A percentile compares a stretch with the other conserved stretches of the same genome.
These are phyloP conservation scores for Euphrasia confusa DNA, from an alignment of 257 asterid species.

Conservation along the genomic window DNA sequence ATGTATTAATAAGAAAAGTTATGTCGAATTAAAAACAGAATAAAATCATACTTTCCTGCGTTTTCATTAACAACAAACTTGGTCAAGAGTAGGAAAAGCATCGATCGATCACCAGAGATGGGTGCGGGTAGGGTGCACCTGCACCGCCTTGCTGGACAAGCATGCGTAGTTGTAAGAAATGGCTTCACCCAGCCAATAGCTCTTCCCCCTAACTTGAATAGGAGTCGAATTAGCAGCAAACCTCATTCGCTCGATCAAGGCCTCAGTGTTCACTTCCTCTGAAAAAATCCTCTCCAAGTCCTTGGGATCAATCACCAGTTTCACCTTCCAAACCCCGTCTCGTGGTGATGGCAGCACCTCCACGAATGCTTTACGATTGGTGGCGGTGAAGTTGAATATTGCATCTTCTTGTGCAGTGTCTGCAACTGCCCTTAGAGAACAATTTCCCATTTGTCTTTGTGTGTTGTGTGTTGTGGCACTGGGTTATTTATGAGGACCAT, in stretches of 20 bases:
- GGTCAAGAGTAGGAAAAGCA: not conserved
- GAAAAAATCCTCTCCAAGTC: constrained; percentile 52
- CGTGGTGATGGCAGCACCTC: constrained; percentile 19
- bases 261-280: constrained; percentile 55
- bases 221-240: constrained; percentile 49
- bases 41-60: not conserved
- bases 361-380: constrained; percentile 5
- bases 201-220: constrained; percentile 23
- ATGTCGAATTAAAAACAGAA: no score
- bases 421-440: constrained; percentile 37
- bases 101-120: not conserved
- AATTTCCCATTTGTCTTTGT: constrained; percentile 50
- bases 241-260: constrained; percentile 69
- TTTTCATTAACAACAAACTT: not conserved
- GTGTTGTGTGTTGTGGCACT: not conserved
- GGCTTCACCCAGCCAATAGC: constrained; percentile 13
- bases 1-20: no score
- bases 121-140: not conserved
- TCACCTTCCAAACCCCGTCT: constrained; percentile 67
- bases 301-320: constrained; percentile 43
- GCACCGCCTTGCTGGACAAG: not conserved
- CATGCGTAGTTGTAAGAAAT: constrained; percentile 9
- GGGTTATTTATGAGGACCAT: constrained; percentile 21
- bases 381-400: not conserved
- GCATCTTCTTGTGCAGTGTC: constrained; percentile 30